These are phyloP conservation scores for Bertia moriformis DNA, from an alignment of 2,329 filamentous ascomycete species.

Conservation along the genomic window DNA sequence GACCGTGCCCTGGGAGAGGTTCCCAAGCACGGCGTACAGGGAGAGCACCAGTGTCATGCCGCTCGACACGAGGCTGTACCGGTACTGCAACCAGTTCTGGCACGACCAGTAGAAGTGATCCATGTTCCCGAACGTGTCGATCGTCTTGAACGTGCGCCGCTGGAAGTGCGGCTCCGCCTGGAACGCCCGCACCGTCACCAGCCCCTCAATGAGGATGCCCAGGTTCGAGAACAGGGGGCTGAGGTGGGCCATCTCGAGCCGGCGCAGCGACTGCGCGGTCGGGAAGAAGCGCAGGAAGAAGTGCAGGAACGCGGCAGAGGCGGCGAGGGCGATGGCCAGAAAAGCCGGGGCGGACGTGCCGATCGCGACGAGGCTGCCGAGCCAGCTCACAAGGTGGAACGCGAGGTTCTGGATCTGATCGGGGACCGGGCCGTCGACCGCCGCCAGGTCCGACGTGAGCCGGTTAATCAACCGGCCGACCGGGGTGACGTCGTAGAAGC, in stretches of 20 bases:
- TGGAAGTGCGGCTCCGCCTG: slow-evolving; percentile 68
- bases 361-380: slow-evolving; percentile 63
- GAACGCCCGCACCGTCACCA: slow-evolving; percentile 78
- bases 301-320: slow-evolving; percentile 54
- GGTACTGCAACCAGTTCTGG: slow-evolving; percentile 70
- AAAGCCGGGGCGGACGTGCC: slow-evolving; percentile 66
- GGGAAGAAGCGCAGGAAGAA: slow-evolving; percentile 69
- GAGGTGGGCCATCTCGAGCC: slow-evolving; percentile 78
- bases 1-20: slow-evolving; percentile 64
- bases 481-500: slow-evolving; percentile 82
- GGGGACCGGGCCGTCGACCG: slow-evolving; percentile 75
- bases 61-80: slow-evolving; percentile 61
- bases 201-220: slow-evolving; percentile 68
- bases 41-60: slow-evolving; percentile 62
- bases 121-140: slow-evolving; percentile 83
- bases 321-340: slow-evolving; percentile 52
- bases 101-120: slow-evolving; percentile 92
- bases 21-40: slow-evolving; percentile 57
- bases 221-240: slow-evolving; percentile 88
- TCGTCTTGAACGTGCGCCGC: slow-evolving; percentile 62
- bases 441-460: slow-evolving; percentile 77
- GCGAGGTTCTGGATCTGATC: slow-evolving; percentile 57
- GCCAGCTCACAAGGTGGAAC: slow-evolving; percentile 57
- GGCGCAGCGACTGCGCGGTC: slow-evolving; percentile 66
- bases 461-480: slow-evolving; percentile 84